Conservation (phyloP, 192 early-diverging fungal genomes). For the Pilobolus umbonatus region DNA sequence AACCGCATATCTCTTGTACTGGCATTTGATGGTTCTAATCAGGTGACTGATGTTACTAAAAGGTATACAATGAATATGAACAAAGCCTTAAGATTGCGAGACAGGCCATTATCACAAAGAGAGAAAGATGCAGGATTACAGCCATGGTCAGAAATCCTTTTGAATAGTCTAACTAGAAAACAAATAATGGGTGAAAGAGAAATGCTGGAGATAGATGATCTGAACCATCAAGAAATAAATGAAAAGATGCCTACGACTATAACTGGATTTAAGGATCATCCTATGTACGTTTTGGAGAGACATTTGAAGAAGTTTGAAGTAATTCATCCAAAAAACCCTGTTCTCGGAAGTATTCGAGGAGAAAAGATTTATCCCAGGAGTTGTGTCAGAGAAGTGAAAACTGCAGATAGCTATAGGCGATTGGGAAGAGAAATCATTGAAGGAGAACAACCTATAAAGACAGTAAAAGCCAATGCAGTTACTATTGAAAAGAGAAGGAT, state of each 20-base stretch:
- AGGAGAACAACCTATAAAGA: conserved; percentile 35
- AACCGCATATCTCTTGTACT: conserved; percentile 60
- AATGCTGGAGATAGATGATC: conserved; percentile 47
- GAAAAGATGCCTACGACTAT: conserved; percentile 78
- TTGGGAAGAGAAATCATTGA: conserved; percentile 49
- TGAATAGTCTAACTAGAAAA: conserved; percentile 11
- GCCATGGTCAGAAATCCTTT: conserved; percentile 32
- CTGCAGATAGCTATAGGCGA: conserved; percentile 60
- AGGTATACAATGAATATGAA: conserved; percentile 56
- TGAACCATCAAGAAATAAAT: conserved; percentile 36
- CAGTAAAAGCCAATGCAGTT: conserved; percentile 40
- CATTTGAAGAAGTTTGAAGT: conserved; percentile 79
- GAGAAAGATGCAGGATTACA: conserved; percentile 39
- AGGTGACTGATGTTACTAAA: conserved; percentile 63
- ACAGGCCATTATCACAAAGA: conserved; percentile 42
- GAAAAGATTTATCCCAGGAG: conserved; percentile 77
- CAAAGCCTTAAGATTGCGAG: conserved; percentile 24
- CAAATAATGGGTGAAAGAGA: conserved; percentile 22
- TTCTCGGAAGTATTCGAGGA: conserved; percentile 72
- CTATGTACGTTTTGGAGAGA: conserved; percentile 79
- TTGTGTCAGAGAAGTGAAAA: conserved; percentile 58
- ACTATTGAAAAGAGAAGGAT: conserved; percentile 42
- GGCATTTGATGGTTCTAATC: conserved; percentile 43
- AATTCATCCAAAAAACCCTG: conserved; percentile 60
- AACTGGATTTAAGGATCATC: conserved; percentile 76